phyloP scores from a whole-genome alignment of 306 rosid genomes.

The Rubus parviflorus region DNA sequence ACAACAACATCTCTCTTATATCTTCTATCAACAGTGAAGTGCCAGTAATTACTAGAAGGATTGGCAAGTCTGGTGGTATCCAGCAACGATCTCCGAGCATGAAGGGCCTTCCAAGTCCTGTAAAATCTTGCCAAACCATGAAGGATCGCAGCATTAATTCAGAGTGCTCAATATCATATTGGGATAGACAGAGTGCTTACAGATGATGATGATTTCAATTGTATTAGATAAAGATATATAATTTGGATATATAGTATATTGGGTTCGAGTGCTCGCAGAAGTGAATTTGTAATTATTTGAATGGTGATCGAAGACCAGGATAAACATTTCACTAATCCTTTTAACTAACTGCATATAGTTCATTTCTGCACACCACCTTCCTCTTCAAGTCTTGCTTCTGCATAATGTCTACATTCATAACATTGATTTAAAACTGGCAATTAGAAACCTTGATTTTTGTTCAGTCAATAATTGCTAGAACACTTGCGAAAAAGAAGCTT shows the following conservation, averaged over 20 bases:
- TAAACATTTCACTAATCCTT: neutral
- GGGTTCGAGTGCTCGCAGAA: conserved; percentile 20
- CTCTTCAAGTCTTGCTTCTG: neutral
- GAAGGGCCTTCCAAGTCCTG: conserved; percentile 72
- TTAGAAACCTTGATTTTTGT: too few relatives aligned
- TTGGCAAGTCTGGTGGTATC: conserved; percentile 26
- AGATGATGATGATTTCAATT: conserved; percentile 40
- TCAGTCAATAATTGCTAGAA: too few relatives aligned
- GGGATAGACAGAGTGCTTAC: conserved; percentile 52
- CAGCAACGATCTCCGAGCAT: conserved; percentile 80
- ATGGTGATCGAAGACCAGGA: neutral
- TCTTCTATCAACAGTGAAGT: conserved; percentile 51
- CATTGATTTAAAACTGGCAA: too few relatives aligned
- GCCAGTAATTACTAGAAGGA: conserved; percentile 26
- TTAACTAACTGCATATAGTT: neutral
- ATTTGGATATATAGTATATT: conserved; percentile 11
- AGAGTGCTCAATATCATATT: conserved; percentile 57
- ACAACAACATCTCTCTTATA: conserved; percentile 49
- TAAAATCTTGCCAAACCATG: conserved; percentile 52
- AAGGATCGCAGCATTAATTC: conserved; percentile 74
- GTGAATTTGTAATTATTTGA: conserved; percentile 16
- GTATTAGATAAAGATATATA: conserved; percentile 9
- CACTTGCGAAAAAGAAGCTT: too few relatives aligned
- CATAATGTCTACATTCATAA: too few relatives aligned
- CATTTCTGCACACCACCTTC: neutral